phyloP scores from a whole-genome alignment of 441 rosid genomes.

The Gossypium davidsonii region DNA sequence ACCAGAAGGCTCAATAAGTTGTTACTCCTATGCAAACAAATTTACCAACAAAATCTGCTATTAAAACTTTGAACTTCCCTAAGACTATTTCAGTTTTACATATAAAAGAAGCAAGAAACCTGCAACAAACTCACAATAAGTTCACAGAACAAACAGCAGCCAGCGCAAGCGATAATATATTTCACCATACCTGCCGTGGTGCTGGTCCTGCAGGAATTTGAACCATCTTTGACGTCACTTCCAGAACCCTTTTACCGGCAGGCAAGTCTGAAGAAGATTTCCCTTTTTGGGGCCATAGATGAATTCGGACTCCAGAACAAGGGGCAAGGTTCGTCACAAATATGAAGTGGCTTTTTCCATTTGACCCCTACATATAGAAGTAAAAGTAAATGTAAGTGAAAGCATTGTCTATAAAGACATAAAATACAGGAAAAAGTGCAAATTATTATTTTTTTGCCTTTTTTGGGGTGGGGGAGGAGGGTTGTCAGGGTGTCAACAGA shows the following conservation, averaged over 20 bases:
- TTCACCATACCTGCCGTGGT: slow-evolving; percentile 72
- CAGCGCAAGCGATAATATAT: background rate
- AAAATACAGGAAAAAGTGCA: background rate
- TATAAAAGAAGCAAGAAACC: background rate
- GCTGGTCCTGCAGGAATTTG: slow-evolving; percentile 91
- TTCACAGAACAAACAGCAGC: slow-evolving; percentile 10
- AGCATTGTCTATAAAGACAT: background rate
- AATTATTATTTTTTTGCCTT: background rate
- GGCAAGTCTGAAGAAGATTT: slow-evolving; percentile 45
- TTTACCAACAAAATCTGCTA: background rate
- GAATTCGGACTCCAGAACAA: slow-evolving; percentile 88
- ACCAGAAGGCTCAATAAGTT: background rate
- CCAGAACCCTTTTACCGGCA: slow-evolving; percentile 52
- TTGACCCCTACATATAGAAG: slow-evolving; percentile 57
- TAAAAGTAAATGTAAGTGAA: slow-evolving; percentile 21
- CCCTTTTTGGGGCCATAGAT: slow-evolving; percentile 84
- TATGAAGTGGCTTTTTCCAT: slow-evolving; percentile 72
- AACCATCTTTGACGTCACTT: slow-evolving; percentile 91
- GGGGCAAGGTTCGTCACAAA: slow-evolving; percentile 95
- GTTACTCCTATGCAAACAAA: background rate
- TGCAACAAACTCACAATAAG: background rate
- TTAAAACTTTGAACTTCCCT: background rate
- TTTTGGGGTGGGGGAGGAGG: background rate
- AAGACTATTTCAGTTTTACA: background rate
- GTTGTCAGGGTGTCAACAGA: background rate